Conservation (phyloP, 2,329 filamentous ascomycete species). For the Claviceps humidiphila region DNA sequence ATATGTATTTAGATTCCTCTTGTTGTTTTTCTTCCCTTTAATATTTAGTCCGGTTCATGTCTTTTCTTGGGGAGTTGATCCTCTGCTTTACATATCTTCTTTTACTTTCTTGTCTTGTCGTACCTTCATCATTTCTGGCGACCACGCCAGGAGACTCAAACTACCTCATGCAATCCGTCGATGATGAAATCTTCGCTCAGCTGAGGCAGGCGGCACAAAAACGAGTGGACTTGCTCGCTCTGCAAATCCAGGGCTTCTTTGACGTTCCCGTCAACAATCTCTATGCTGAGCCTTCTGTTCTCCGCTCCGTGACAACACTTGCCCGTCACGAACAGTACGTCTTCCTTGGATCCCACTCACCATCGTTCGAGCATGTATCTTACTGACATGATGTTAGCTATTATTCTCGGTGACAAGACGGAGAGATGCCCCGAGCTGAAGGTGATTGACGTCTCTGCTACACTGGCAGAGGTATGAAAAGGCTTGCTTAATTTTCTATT, state of each 20-base stretch:
- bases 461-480: conserved; percentile 45
- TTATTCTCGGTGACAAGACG: conserved; percentile 58
- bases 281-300: conserved; percentile 84
- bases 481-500: background rate
- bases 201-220: too few relatives aligned
- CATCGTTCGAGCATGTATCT: background rate
- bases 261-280: conserved; percentile 66
- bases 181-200: too few relatives aligned
- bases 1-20: too few relatives aligned
- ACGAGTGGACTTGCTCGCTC: conserved; percentile 73
- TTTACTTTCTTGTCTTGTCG: too few relatives aligned
- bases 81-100: too few relatives aligned
- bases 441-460: conserved; percentile 85
- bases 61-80: too few relatives aligned
- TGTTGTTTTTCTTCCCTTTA: too few relatives aligned
- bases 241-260: conserved; percentile 93
- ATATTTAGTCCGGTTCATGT: too few relatives aligned
- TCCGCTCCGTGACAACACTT: conserved; percentile 75
- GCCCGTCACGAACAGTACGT: conserved; percentile 69
- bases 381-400: conserved; percentile 19
- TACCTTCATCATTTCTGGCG: too few relatives aligned
- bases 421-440: conserved; percentile 66
- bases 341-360: background rate
- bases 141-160: too few relatives aligned
- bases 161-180: too few relatives aligned